Base-by-base conservation (phyloP, 495 filamentous ascomycete species). In the Rostrohypoxylon terebratum region DNA sequence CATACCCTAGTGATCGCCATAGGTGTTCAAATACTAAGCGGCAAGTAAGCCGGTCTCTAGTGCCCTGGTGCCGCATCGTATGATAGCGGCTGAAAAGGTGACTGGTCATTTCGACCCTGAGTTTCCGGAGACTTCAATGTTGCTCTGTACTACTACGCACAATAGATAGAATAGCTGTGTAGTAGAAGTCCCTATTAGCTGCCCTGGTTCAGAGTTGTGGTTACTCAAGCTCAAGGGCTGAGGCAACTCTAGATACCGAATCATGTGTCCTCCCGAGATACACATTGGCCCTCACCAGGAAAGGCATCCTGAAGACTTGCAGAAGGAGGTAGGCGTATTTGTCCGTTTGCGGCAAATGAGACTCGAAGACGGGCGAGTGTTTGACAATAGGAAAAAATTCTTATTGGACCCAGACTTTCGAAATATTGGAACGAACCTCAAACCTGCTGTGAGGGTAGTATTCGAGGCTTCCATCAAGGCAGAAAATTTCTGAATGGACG, bases 341-440 rank as follows among this genome's bases (percentile, higher is more conserved):
- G 59, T 67, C 63, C 72, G 25, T 60, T 67, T 71, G 53, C 51
- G 72, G 72, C 63, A 74, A 74, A 74, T 67, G 67, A 67, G 40
- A 65, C 45, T 48, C 47, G 33, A 60, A 60, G 53, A 44, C 45
- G 58, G 14, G 42, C 11, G 45, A 65, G 28, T 47, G 33, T 72
- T 67, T 66, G 34, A 63, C 44, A 50, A 53, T 53, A 44, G 51
- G 61, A 33, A 63, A 55, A 55, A 59, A 42, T 11, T 59, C 66
- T 70, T 66, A 70, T 74, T 74, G 63, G 71, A 71, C 57, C 71
- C 71, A 67, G 40, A 59, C 44, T 70, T 71, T 62, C 44, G 18
- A 25, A 68, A 58, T 48, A 47, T 63, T 69, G 71, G 66, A 48
- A 69, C 48, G 60, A 69, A 62, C 66, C 62, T 69, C 71, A 69